Evolutionary conservation across 208 protist species (phyloP), one percentile per base, ranked within the genome.

Genomic region (Phytomonas sp.): DNA sequence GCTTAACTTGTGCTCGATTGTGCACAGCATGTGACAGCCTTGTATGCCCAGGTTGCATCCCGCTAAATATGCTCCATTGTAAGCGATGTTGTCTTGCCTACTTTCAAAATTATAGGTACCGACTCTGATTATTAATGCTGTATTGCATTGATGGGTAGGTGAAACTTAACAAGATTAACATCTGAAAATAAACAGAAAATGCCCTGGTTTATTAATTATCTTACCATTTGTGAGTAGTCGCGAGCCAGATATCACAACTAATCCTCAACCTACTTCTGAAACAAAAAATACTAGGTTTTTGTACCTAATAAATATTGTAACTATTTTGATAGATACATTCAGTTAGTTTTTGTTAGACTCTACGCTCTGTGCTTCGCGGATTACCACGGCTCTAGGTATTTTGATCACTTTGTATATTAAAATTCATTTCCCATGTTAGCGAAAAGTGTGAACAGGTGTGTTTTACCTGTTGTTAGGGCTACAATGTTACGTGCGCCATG

Each of bases 1-100:
- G 89, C 67, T 70, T 74, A 15, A 72, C 63, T 60, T 94, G 89
- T 63, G 77, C 84, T 17, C 72, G 84, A 34, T 67, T 91, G 6
- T 95, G 89, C 65, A 64, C 79, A 36, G 79, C 82, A 20, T 95
- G 89, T 61, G 86, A 95, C 68, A 62, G 61, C 31, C 73, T 84
- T 30, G 83, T 90, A 11, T 95, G 89, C 34, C 43, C 67, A 13
- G 60, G 71, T 36, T 95, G 87, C 62, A 68, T 93, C 28, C 73
- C 81, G 7, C 46, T 77, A 4, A 73, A 74, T 33, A 88, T 90
- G 84, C 74, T 75, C n/a, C 86, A 92, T 68, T 93, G 87, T 74
- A 82, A 80, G 61, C 71, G 73, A 8, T 95, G 90, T 73, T 92
- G 83, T 72, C 51, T 83, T 9, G 84, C 82, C 20, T 93, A 78